Base-by-base conservation (phyloP, 192 early-diverging fungal genomes). In the Backusella sp. region DNA sequence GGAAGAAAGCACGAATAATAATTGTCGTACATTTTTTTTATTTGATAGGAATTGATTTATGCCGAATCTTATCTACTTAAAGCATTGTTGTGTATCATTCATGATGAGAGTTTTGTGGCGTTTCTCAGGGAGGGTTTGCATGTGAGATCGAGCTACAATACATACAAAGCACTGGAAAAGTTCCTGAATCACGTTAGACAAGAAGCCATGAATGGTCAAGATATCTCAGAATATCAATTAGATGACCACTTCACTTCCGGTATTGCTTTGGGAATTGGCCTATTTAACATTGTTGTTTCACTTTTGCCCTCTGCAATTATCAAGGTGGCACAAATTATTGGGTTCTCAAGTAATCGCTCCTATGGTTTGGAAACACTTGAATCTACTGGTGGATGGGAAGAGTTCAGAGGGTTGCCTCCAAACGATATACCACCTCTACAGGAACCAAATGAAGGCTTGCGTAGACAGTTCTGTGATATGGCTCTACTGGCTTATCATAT, bases 161-260 rank as follows among this genome's bases (percentile, higher is more conserved):
- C 87, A 35, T 93, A 93, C 79, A 84, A 86, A 76, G 81, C 80
- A 3, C 76, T 91, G 73, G 82, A 90, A 84, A 78, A 83, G 52
- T 82, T 88, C 41, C 67, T 88, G 56, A 75, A 77, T 21, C 79
- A 75, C 35, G 84, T 84, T 66, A 82, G 87, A 68, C 84, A 86
- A 69, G 84, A 90, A 70, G 86, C 84, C 12, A 68, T 81, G 26
- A 75, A 77, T 5, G 84, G 84, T 28, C 86, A 85, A 68, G 83
- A 85, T 52, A 77, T 85, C 35, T 75, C 79, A 14, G 73, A 68
- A 17, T 86, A 92, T 53, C 82, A 78, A 12, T 73, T 97, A 35
- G 96, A 97, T 75, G 92, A 89, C 62, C 92, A 95, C 76, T 92
- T 96, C 80, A 89, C 92, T 71, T 91, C 91, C 19, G 95, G 94